Evolutionary conservation across 106 monocot species (phyloP), one percentile per base, ranked within the genome.

Genomic region (Posidonia australis): DNA sequence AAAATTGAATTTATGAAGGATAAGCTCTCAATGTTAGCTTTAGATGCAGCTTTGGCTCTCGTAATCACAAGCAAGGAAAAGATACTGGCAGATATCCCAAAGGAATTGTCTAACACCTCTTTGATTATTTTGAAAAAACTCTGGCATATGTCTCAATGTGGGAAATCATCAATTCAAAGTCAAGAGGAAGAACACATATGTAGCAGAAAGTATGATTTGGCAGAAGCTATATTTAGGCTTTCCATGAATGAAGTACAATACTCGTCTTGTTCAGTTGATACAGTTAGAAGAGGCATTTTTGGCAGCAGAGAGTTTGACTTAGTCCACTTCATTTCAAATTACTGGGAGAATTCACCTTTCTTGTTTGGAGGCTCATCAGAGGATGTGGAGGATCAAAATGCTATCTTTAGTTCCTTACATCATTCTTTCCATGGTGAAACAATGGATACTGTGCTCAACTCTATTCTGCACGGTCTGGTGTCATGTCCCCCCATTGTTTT

Each of bases 171-270:
- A 65, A 53, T 54, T 29, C 49, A 76, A 36, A 49, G 56, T 28
- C 32, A 20, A 24, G 7, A 22, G 22, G 51, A 58, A 31, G 32
- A 44, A 47, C 36, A 52, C 46, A 27, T 44, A 16, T 44, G 69
- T 59, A 73, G 55, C 46, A 63, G 59, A 13, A 69, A 68, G 58
- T 16, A 57, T 76, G 79, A 86, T 63, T 48, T 86, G 53, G 82
- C 89, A 36, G 77, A 77, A 70, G 58, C 81, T 51, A 79, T 93
- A 62, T 93, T 93, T 66, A 88, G 80, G 77, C 59, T 93, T 72
- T 80, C 93, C 36, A 83, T 89, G 70, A 68, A 79, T 36, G 46
- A 70, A 41, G 51, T 53, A 64, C 25, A 20, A 42, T 51, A 51
- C 64, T 27, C 53, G 51, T 32, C 17, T 68, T 80, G 55, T 62